Conservation (phyloP, 2,329 filamentous ascomycete species). For the Peltaster fructicola region DNA sequence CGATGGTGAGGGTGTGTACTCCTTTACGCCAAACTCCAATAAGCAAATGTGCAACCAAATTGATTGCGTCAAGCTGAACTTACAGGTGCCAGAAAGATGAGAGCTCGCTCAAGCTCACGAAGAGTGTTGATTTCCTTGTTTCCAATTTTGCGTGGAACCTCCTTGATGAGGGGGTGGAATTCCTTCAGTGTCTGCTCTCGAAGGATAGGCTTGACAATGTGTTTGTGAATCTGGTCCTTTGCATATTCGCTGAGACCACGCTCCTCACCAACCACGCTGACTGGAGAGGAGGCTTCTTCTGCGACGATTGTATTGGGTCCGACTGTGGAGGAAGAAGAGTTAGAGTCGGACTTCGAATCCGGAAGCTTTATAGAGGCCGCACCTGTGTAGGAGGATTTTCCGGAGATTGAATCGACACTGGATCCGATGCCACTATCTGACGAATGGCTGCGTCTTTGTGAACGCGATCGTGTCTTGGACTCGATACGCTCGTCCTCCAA, state of each 20-base stretch:
- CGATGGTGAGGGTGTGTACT: slow-evolving; percentile 47
- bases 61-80: slow-evolving; percentile 39
- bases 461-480: slow-evolving; percentile 24
- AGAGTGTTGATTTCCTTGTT: slow-evolving; percentile 78
- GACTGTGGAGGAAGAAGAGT: slow-evolving; percentile 1
- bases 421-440: slow-evolving; percentile 83
- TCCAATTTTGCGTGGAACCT: slow-evolving; percentile 62
- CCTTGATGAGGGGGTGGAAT: slow-evolving; percentile 63
- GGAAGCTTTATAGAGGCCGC: slow-evolving; percentile 3
- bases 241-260: slow-evolving; percentile 46
- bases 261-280: slow-evolving; percentile 28
- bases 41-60: slow-evolving; percentile 46
- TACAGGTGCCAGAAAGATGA: slow-evolving; percentile 84
- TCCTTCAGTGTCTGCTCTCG: slow-evolving; percentile 55
- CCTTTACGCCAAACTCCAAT: slow-evolving; percentile 52
- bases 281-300: slow-evolving; percentile 26
- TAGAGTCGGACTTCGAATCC: background rate
- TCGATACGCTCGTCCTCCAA: slow-evolving; percentile 21
- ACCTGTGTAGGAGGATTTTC: slow-evolving; percentile 4
- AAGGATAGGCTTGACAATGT: slow-evolving; percentile 62
- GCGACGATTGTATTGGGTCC: slow-evolving; percentile 1
- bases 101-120: slow-evolving; percentile 82
- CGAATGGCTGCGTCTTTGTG: slow-evolving; percentile 51
- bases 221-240: slow-evolving; percentile 60
- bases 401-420: slow-evolving; percentile 37